phyloP scores from a whole-genome alignment of 148 eudicot genomes.

The Rhododendron mucronatum region DNA sequence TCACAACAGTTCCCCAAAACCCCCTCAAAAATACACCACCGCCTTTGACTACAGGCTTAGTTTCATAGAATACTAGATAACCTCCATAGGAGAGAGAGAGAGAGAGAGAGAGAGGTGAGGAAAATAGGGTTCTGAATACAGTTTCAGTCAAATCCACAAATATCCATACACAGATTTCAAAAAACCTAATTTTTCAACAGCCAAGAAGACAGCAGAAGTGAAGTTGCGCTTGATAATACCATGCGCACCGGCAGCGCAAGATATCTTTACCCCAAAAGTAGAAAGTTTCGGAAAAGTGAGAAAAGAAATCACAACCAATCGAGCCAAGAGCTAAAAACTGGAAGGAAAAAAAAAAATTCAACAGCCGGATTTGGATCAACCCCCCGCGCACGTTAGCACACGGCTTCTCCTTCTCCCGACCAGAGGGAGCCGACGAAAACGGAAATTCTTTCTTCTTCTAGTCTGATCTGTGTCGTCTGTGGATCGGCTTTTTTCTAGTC shows the following conservation, averaged over 20 bases:
- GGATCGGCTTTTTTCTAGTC: neutral
- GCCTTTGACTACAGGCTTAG: neutral
- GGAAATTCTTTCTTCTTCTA: neutral
- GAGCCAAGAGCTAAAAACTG: neutral
- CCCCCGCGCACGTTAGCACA: constrained; percentile 14
- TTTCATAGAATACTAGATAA: constrained; percentile 22
- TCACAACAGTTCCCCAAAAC: neutral
- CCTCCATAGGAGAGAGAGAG: constrained; percentile 22
- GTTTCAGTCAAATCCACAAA: constrained; percentile 10
- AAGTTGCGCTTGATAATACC: neutral
- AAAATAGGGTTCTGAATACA: constrained; percentile 14
- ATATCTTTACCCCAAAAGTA: neutral
- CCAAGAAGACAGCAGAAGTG: neutral
- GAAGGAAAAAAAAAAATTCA: neutral
- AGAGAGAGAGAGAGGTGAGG: neutral
- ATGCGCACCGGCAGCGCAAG: neutral
- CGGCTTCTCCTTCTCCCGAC: neutral
- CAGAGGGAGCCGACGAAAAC: neutral
- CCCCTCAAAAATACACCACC: neutral
- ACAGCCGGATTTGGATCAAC: neutral
- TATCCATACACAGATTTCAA: neutral
- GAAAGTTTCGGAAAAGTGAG: neutral
- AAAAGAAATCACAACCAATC: neutral
- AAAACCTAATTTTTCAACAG: neutral
- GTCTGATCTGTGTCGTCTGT: neutral